These are phyloP conservation scores for Candida wancherniae DNA, from an alignment of 805 yeast species.

Conservation along the genomic window DNA sequence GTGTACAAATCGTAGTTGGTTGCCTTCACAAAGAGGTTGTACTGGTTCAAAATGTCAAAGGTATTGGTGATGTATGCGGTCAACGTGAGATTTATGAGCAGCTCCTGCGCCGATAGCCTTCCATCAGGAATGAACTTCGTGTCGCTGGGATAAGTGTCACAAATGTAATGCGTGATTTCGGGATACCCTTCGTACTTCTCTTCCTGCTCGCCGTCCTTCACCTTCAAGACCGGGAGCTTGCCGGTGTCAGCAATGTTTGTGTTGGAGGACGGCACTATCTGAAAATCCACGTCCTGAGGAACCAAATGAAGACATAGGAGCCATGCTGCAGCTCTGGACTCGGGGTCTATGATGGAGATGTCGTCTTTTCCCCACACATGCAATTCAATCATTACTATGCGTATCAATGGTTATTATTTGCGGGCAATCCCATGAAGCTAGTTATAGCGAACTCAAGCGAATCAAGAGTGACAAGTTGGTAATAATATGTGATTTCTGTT, in stretches of 20 bases:
- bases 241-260: slow-evolving; percentile 48
- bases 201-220: slow-evolving; percentile 12
- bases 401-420: too few species aligned
- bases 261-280: slow-evolving; percentile 54
- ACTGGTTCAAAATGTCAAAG: slow-evolving; percentile 46
- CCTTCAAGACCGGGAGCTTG: slow-evolving; percentile 45
- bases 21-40: slow-evolving; percentile 52
- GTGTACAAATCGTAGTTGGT: slow-evolving; percentile 58
- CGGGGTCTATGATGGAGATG: slow-evolving; percentile 47
- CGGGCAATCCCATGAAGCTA: too few species aligned
- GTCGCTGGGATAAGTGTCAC: slow-evolving; percentile 11
- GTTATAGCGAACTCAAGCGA: too few species aligned
- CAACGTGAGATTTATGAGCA: slow-evolving; percentile 43
- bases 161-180: slow-evolving; percentile 31
- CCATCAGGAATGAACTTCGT: slow-evolving; percentile 11
- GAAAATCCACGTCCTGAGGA: slow-evolving; percentile 14
- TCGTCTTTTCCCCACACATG: slow-evolving; percentile 53
- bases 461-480: too few species aligned
- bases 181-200: slow-evolving; percentile 36
- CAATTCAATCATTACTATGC: slow-evolving; percentile 20
- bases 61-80: slow-evolving; percentile 38
- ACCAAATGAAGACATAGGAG: slow-evolving; percentile 25
- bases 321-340: slow-evolving; percentile 46
- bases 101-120: slow-evolving; percentile 14
- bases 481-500: too few species aligned